Evolutionary conservation across 2,329 filamentous ascomycete species (phyloP).

Genomic region (Paraphoma chrysanthemicola): DNA sequence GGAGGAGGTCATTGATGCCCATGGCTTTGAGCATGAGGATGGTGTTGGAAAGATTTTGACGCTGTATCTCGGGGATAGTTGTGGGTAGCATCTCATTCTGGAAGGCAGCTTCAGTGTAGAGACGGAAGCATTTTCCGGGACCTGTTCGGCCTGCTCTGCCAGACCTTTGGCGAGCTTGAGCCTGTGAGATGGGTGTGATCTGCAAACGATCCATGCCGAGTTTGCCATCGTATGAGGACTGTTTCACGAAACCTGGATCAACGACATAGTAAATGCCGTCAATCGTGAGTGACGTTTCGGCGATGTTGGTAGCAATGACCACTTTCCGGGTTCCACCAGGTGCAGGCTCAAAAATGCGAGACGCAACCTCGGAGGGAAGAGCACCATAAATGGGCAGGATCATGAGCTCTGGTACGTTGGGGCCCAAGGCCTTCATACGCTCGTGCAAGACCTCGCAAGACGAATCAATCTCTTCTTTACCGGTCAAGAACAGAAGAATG

Average conservation of each 20-base stretch:
- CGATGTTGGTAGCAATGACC: slow-evolving; percentile 97
- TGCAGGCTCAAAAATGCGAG: slow-evolving; percentile 91
- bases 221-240: slow-evolving; percentile 96
- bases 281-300: slow-evolving; percentile 96
- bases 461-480: slow-evolving; percentile 97
- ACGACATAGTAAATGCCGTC: slow-evolving; percentile 98
- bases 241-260: slow-evolving; percentile 96
- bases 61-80: slow-evolving; percentile 94
- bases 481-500: slow-evolving; percentile 95
- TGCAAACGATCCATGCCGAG: slow-evolving; percentile 97
- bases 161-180: slow-evolving; percentile 92
- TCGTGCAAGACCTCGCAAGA: slow-evolving; percentile 91
- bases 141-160: slow-evolving; percentile 93
- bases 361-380: slow-evolving; percentile 91
- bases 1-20: slow-evolving; percentile 96
- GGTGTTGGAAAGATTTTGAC: slow-evolving; percentile 89
- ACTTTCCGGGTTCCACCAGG: slow-evolving; percentile 88
- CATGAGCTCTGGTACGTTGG: slow-evolving; percentile 87
- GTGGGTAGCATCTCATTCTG: slow-evolving; percentile 97
- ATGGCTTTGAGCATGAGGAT: slow-evolving; percentile 99
- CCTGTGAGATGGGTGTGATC: slow-evolving; percentile 94
- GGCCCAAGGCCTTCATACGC: slow-evolving; percentile 93
- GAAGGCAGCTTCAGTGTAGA: slow-evolving; percentile 95
- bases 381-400: slow-evolving; percentile 97
- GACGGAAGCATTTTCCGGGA: slow-evolving; percentile 85